These are phyloP conservation scores for Candida anutae DNA, from an alignment of 1,139 yeast species.

Conservation along the genomic window DNA sequence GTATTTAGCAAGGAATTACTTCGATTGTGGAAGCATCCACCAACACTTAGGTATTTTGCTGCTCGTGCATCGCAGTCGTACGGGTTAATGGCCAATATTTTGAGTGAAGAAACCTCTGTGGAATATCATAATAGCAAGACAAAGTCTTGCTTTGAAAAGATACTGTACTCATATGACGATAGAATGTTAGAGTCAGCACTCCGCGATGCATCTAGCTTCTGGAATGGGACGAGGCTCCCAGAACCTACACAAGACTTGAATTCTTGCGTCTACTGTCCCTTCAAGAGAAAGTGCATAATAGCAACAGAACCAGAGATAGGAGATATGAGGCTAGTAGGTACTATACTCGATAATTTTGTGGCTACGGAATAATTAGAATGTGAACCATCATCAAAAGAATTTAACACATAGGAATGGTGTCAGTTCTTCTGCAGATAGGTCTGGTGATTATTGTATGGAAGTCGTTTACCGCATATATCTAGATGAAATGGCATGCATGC, in stretches of 20 bases:
- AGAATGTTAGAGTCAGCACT: constrained; percentile 19
- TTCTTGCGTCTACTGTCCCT: constrained; percentile 51
- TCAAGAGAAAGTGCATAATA: constrained; percentile 25
- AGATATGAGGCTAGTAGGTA: constrained; percentile 5
- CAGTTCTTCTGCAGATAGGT: constrained; percentile 37
- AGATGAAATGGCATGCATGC: constrained; percentile 27
- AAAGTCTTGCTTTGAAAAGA: constrained; percentile 28
- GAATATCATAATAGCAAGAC: constrained; percentile 43
- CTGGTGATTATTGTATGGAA: constrained; percentile 25
- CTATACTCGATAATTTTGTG: constrained; percentile 8
- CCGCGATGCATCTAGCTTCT: constrained; percentile 32
- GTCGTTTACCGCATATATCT: constrained; percentile 44
- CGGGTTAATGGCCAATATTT: constrained; percentile 13
- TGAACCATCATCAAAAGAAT: constrained; percentile 36
- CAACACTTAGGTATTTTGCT: constrained; percentile 51
- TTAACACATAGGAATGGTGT: constrained; percentile 17
- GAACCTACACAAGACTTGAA: constrained; percentile 24
- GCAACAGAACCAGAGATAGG: no score
- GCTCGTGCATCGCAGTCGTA: constrained; percentile 47
- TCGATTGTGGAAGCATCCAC: constrained; percentile 42
- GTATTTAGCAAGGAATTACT: constrained; percentile 13
- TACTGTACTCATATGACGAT: constrained; percentile 27
- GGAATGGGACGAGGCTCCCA: constrained; percentile 50
- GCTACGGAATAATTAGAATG: no score
- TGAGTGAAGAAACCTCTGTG: constrained; percentile 32